Base-by-base conservation (phyloP, 768 basidiomycete genomes). In the Tylopilus rubrobrunneus region DNA sequence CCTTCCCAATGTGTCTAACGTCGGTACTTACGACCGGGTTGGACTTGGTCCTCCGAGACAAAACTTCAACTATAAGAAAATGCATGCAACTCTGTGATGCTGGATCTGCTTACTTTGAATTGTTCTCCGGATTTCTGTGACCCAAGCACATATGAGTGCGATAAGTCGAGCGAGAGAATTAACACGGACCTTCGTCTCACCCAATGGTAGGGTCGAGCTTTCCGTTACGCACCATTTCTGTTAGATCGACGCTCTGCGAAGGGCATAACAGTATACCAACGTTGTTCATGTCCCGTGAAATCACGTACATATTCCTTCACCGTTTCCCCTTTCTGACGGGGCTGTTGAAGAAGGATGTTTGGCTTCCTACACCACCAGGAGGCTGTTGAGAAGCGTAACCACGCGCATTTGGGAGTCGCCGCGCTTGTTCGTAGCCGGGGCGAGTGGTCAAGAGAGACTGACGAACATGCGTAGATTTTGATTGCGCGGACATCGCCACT, bases 121-220 rank as follows among this genome's bases (percentile, higher is more conserved):
- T 1, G 92, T 95, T 46, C 93, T 76, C 9, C 91, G 81, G 56
- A 96, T 96, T 73, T 96, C 92, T 78, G 64, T 17, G 14, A 56
- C n/a, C 23, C 31, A 1, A 7, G 10, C 17, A 14, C 25, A 33
- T 11, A 31, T 57, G 29, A 5, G 25, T 25, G 25, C 25, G 25
- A 39, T 17, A 6, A 14, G 23, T 31, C 15, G 27, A 3, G 5
- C 5, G 44, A 57, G 15, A 36, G 19, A 39, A 33, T 27, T 2
- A 7, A 31, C 19, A 51, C 56, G 25, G 3, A 80, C 89, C 89
- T 73, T 92, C 89, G 56, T 92, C 91, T 63, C 91, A 74, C 4
- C 93, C 93, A 68, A 97, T 97, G 7, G 84, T 86, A 1, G 93
- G 93, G 68, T 97, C 93, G 3, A 96, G 74, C 66, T 94, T 93